Base-by-base conservation (phyloP, 176 grass and related monocot genomes). In the Triticum aestivum region DNA sequence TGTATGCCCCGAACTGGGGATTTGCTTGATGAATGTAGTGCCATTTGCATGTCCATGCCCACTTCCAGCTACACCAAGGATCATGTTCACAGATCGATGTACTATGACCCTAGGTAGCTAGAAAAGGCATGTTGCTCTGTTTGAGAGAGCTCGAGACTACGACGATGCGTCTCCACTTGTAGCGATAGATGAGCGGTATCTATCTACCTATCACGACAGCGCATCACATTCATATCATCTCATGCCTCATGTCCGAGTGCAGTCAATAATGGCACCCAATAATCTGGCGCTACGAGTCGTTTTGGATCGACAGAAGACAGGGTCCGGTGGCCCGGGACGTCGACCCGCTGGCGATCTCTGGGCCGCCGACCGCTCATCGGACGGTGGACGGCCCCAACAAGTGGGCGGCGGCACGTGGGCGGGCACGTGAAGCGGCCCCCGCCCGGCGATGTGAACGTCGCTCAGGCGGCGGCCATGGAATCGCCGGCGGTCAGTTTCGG, bases 251-350 rank as follows among this genome's bases (percentile, higher is more conserved):
- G 52, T 73, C 44, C 26, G 37, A 73, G 54, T 65, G 84, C 65
- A 73, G 54, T 79, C 79, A 90, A 90, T 87, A 83, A 83, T 87
- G 74, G 29, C 32, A 17, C 65, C 54, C 79, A 87, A 78, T 41
- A 73, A 75, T 75, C 42, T 75, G 15, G 88, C 49, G 3, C 24
- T 51, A 30, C 26, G 13, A 81, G 61, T 68, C 27, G 27, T 80
- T 90, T 77, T 44, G 9, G 54, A 79, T 83, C 1, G 54, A 58
- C 6, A 33, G 44, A 77, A 65, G 38, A 90, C 58, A 9, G 1
- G 37, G 63, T 62, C 41, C 29, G 8, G 4, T 61, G 69, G 59
- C 59, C 83, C 64, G 8, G 5, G 54, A 82, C 33, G 41, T 42
- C 5, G 79, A 73, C 65, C 14, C 2, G 41, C 54, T 3, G 18